Percentiles rank a stretch among this genome's conserved stretches.
These are phyloP conservation scores for Brassica hybrid DNA, from an alignment of 441 rosid genomes.

Conservation along the genomic window DNA sequence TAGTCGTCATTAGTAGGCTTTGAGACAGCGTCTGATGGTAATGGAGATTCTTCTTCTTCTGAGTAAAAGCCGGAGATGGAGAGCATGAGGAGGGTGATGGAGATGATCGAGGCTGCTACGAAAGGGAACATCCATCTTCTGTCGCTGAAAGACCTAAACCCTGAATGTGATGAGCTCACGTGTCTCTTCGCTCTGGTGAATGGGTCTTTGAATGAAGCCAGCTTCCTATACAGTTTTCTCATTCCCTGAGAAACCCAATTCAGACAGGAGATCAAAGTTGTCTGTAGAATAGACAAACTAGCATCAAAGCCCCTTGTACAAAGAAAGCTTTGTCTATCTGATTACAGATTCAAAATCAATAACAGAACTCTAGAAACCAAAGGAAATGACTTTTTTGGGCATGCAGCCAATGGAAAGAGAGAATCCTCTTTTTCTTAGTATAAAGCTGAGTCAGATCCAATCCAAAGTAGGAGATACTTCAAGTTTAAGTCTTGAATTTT, in stretches of 20 bases:
- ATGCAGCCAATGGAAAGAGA: constrained; percentile 34
- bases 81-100: constrained; percentile 58
- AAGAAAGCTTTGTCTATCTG: constrained; percentile 41
- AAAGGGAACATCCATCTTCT: constrained; percentile 89
- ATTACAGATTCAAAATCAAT: constrained; percentile 36
- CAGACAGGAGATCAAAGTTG: background rate
- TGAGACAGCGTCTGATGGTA: constrained; percentile 56
- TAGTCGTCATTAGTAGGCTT: constrained; percentile 63
- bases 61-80: constrained; percentile 54
- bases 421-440: constrained; percentile 9
- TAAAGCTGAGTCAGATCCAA: constrained; percentile 50
- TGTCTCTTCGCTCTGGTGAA: constrained; percentile 60
- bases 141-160: constrained; percentile 62
- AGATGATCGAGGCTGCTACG: constrained; percentile 72
- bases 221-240: constrained; percentile 53
- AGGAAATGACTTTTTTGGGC: constrained; percentile 27
- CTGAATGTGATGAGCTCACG: constrained; percentile 55
- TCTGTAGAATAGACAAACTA: constrained; percentile 18
- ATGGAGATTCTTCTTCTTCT: constrained; percentile 56
- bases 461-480: constrained; percentile 43
- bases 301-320: constrained; percentile 22
- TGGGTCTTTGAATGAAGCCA: constrained; percentile 54
- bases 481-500: constrained; percentile 45
- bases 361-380: constrained; percentile 42
- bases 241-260: constrained; percentile 28